Evolutionary conservation across 2,329 filamentous ascomycete genomes (phyloP).

Genomic region (Pseudomassariella vexata): DNA sequence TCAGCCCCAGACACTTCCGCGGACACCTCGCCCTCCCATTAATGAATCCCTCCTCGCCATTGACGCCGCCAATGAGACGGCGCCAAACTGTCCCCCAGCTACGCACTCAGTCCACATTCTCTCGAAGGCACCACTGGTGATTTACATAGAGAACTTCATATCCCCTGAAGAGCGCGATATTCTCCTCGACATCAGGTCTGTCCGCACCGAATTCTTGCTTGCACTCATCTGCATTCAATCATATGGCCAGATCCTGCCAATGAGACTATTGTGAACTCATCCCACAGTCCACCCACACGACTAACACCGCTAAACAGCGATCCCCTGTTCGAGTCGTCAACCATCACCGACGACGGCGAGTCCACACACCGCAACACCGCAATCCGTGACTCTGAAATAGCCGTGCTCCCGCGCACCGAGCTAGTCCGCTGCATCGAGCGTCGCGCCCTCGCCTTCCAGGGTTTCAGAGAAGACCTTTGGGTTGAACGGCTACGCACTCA

Average conservation of each 20-base stretch:
- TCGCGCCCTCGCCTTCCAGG: constrained; percentile 41
- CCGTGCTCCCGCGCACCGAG: constrained; percentile 41
- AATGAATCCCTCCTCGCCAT: constrained; percentile 47
- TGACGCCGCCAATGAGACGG: constrained; percentile 31
- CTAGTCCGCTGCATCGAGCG: constrained; percentile 33
- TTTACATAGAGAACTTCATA: constrained; percentile 50
- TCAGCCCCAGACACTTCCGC: constrained; percentile 21
- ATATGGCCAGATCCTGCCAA: no score
- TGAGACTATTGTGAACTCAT: no score
- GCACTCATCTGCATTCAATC: background rate
- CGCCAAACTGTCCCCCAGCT: constrained; percentile 29
- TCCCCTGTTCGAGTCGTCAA: constrained; percentile 43
- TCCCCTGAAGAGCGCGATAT: constrained; percentile 36
- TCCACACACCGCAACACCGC: constrained; percentile 32
- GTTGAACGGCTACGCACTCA: constrained; percentile 47
- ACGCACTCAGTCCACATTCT: constrained; percentile 41
- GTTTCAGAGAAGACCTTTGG: constrained; percentile 48
- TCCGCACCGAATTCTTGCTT: constrained; percentile 3
- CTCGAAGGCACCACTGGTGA: constrained; percentile 43
- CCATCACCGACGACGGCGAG: constrained; percentile 41
- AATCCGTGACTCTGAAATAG: constrained; percentile 47
- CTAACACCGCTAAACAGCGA: constrained; percentile 25
- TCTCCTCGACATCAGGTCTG: constrained; percentile 46
- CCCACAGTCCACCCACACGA: background rate
- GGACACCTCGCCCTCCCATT: constrained; percentile 37